Base-by-base conservation (phyloP, 1,284 basidiomycete species). In the Pseudozyma thailandica region DNA sequence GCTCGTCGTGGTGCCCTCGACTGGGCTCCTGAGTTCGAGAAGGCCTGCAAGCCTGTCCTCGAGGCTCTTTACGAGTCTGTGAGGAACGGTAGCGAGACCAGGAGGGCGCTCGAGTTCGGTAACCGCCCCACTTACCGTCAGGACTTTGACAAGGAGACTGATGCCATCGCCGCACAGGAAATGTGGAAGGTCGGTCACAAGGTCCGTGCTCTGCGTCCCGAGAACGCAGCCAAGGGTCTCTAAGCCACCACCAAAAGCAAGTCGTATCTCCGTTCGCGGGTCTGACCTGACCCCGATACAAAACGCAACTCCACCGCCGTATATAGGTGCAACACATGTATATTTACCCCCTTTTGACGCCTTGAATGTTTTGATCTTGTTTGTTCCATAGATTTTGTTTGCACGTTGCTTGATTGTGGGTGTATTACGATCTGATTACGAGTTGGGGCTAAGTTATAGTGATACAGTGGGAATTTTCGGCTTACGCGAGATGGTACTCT, bases 1-100 rank as follows among this genome's bases (percentile, higher is more conserved):
- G 96, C 96, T 58, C 94, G 95, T 79, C 94, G 95, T 74, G 96
- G 95, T 83, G 94, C 94, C 44, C 91, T 96, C 48, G 96, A 98
- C 88, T 98, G 96, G 96, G 94, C 95, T n/a, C 94, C 94, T 77
- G 87, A 93, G 84, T 98, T 98, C 85, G 92, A 97, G 85, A 90
- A 92, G 86, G 89, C 93, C 71, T 95, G 94, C 87, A 83, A 90
- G 58, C 94, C 95, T 72, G 87, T 98, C 78, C 98, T 99, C 84
- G 93, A 98, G 86, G 84, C 88, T 81, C 90, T 99, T 41, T 99
- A 99, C 87, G 88, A 93, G 87, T 92, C 91, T 83, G 96, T 98
- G 78, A 88, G 87, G 84, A 90, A 98, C 83, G 96, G 96, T 63
- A 92, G 92, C 28, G 96, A 99, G 88, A 98, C 96, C 47, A 90